Evolutionary conservation across 2,329 filamentous ascomycete species (phyloP).

Genomic region (Ceratocystis eucalypticola): DNA sequence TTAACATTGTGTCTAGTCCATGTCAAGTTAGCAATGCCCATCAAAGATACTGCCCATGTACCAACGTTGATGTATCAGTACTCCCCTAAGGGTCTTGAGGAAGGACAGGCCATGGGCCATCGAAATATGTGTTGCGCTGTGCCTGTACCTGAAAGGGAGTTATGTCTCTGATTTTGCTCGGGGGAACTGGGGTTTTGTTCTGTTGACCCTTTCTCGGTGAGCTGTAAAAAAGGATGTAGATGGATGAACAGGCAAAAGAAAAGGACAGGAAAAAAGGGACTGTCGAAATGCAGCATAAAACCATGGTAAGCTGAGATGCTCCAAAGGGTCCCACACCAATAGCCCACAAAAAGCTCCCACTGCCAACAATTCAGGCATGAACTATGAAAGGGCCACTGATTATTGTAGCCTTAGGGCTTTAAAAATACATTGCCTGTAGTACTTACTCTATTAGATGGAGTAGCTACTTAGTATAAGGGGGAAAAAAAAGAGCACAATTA

Average conservation of each 20-base stretch:
- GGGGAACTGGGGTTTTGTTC: not conserved
- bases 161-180: not conserved
- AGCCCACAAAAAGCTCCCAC: not conserved
- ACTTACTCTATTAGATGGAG: not conserved
- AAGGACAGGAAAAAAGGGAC: not conserved
- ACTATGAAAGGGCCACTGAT: not conserved
- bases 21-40: no score
- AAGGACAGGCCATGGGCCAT: no score
- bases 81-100: no score
- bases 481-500: not conserved
- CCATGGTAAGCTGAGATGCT: not conserved
- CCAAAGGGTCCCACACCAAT: conserved; percentile 1
- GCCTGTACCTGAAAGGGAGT: conserved; percentile 1
- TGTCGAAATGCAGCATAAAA: no score
- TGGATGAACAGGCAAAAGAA: not conserved
- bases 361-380: not conserved
- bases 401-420: no score
- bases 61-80: no score
- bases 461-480: not conserved
- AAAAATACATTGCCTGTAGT: no score
- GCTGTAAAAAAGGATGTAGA: not conserved
- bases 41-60: no score
- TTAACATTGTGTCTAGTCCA: no score
- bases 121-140: no score
- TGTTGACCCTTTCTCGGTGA: not conserved